A percentile compares a stretch with the other conserved stretches of the same genome.
These are phyloP conservation scores for Coniella vitis DNA, from an alignment of 2,329 filamentous ascomycete species.

Conservation along the genomic window DNA sequence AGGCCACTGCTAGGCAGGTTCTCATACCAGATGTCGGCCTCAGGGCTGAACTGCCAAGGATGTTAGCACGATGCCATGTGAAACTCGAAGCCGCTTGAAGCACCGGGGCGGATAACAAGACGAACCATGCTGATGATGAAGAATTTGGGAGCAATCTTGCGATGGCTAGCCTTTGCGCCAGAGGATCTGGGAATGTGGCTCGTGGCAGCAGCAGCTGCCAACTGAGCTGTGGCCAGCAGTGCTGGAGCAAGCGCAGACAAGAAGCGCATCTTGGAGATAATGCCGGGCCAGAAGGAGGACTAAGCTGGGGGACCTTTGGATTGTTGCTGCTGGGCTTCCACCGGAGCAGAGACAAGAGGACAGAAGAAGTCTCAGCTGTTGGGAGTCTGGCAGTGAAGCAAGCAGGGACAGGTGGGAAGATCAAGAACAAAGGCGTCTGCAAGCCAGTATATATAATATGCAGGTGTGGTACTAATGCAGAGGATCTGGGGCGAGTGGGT, in stretches of 20 bases:
- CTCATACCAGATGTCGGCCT: slow-evolving; percentile 55
- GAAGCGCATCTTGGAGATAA: slow-evolving; percentile 11
- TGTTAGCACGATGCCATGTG: background rate
- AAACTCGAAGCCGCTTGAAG: background rate
- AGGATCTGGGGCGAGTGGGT: background rate
- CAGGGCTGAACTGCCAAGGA: slow-evolving; percentile 48
- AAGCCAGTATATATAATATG: background rate
- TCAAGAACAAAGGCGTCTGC: background rate
- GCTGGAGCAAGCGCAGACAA: slow-evolving; percentile 4
- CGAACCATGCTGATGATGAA: slow-evolving; percentile 57
- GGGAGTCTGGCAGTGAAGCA: background rate
- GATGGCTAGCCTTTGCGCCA: background rate
- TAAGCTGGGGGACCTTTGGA: background rate
- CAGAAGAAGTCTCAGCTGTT: background rate
- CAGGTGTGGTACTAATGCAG: background rate
- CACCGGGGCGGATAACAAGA: background rate
- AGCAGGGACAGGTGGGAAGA: background rate
- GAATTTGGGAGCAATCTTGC: slow-evolving; percentile 48
- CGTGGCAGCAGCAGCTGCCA: slow-evolving; percentile 7
- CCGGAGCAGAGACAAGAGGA: background rate
- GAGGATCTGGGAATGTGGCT: slow-evolving; percentile 3
- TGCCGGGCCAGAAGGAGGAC: background rate
- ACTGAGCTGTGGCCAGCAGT: slow-evolving; percentile 11
- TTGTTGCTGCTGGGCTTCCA: no score
- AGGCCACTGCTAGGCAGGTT: slow-evolving; percentile 38